phyloP scores from a whole-genome alignment of 2,329 filamentous ascomycete genomes.

The Helicocarpus griseus region DNA sequence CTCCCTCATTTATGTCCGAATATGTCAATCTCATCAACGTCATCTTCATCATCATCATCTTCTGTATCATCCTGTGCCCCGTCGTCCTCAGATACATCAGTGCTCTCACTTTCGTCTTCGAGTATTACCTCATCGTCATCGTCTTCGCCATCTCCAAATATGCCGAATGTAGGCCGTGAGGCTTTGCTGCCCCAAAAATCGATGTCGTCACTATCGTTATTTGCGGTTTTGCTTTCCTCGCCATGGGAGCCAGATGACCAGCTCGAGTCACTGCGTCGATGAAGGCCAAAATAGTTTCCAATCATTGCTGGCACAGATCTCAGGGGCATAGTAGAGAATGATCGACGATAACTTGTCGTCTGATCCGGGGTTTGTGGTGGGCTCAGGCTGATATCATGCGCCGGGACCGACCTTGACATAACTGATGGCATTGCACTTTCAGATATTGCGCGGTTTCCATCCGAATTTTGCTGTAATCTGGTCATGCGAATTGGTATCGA shows the following conservation, averaged over 20 bases:
- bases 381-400: conserved; percentile 12
- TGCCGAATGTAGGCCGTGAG: conserved; percentile 29
- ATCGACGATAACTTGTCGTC: conserved; percentile 15
- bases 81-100: conserved; percentile 31
- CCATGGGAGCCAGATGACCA: conserved; percentile 10
- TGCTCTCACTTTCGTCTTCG: conserved; percentile 28
- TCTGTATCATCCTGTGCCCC: conserved; percentile 30
- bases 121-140: conserved; percentile 16
- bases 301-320: conserved; percentile 33
- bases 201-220: conserved; percentile 35
- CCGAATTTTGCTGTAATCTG: conserved; percentile 21
- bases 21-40: conserved; percentile 43
- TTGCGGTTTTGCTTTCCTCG: conserved; percentile 1
- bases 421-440: conserved; percentile 18
- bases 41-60: conserved; percentile 39
- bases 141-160: conserved; percentile 23
- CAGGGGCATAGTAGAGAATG: conserved; percentile 26
- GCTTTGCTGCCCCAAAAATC: conserved; percentile 47
- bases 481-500: conserved; percentile 12
- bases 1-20: conserved; percentile 41
- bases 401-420: conserved; percentile 19
- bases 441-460: conserved; percentile 17
- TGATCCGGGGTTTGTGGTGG: conserved; percentile 13
- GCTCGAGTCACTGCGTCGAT: conserved; percentile 23
- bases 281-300: conserved; percentile 37